Evolutionary conservation across 306 rosid genomes (phyloP).

Genomic region (Cicer chorassanicum): DNA sequence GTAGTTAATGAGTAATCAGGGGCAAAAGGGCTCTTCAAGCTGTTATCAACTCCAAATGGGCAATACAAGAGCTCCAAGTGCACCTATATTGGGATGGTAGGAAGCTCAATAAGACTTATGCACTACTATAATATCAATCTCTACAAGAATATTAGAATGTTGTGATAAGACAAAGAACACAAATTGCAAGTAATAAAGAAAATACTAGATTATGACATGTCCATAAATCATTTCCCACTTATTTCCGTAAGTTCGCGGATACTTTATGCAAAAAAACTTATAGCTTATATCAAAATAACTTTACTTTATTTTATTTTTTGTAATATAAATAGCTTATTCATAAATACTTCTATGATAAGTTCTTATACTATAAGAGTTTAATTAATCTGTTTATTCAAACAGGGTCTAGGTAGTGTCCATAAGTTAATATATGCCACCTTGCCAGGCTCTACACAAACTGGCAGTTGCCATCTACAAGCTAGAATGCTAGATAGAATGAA

Average conservation of each 20-base stretch:
- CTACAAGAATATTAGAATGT: background rate
- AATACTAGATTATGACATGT: too few species aligned
- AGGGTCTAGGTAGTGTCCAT: too few species aligned
- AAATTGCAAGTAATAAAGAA: background rate
- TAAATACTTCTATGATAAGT: too few species aligned
- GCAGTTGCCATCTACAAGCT: background rate
- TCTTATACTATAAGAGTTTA: too few species aligned
- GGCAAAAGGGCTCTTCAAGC: conserved; percentile 59
- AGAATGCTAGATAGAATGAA: background rate
- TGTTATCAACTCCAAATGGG: conserved; percentile 66
- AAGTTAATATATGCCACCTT: too few species aligned
- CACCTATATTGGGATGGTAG: conserved; percentile 56
- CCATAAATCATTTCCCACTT: too few species aligned
- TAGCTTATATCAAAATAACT: too few species aligned
- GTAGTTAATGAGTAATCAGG: conserved; percentile 68
- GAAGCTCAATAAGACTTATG: conserved; percentile 21
- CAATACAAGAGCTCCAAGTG: conserved; percentile 92
- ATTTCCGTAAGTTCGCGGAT: too few species aligned
- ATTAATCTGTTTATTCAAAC: too few species aligned
- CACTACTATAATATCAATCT: conserved; percentile 9
- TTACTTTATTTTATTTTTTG: too few species aligned
- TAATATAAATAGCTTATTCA: too few species aligned
- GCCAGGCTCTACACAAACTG: background rate
- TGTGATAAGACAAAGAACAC: background rate
- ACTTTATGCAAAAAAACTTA: too few species aligned